Conservation (phyloP, 75 land plant species). For the Selaginella moellendorffii region DNA sequence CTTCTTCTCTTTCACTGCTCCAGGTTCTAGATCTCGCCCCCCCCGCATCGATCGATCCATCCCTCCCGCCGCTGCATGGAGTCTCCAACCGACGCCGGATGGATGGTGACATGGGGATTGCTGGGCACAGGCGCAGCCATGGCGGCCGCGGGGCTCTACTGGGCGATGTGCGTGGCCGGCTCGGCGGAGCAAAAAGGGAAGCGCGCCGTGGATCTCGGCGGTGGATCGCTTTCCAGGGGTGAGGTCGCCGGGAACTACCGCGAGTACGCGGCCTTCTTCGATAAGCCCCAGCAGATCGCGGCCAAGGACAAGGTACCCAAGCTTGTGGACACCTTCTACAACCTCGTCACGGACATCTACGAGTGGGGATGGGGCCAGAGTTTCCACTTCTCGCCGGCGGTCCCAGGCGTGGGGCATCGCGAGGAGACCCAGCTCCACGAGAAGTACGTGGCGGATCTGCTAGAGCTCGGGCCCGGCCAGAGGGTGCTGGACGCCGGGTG, state of each 20-base stretch:
- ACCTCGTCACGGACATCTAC: background rate
- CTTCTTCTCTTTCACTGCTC: no score
- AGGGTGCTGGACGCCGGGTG: background rate
- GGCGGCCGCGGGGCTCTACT: constrained; percentile 38
- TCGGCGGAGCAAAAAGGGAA: constrained; percentile 63
- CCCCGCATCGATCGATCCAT: no score
- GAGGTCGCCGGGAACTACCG: background rate
- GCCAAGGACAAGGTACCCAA: background rate
- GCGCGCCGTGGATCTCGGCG: constrained; percentile 48
- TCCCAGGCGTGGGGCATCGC: background rate
- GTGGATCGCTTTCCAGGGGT: constrained; percentile 47
- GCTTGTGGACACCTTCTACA: background rate
- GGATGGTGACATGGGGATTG: constrained; percentile 21
- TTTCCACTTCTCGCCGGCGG: background rate
- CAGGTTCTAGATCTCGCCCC: no score
- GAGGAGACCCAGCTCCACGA: background rate
- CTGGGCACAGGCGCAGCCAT: constrained; percentile 19
- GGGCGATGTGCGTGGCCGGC: constrained; percentile 45
- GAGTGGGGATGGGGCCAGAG: constrained; percentile 1
- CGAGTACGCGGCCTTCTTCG: background rate
- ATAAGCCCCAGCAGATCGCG: background rate
- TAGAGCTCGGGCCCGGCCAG: background rate
- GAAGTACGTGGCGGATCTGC: background rate
- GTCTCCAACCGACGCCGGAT: no score
- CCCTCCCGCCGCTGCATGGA: background rate